Base-by-base conservation (phyloP, 345 rosid genomes). In the Camelina hispida region DNA sequence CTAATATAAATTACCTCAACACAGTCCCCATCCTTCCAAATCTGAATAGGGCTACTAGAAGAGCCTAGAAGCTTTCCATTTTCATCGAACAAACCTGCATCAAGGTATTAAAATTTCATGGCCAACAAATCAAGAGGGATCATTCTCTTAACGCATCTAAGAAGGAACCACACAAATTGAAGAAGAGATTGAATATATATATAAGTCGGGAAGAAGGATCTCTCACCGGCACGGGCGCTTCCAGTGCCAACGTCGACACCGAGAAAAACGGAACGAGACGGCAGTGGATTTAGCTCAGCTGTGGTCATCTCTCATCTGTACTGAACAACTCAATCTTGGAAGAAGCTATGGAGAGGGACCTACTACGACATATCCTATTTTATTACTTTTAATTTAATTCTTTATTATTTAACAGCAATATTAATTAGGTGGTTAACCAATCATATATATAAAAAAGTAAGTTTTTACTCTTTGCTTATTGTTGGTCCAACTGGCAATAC, bases 231-330 rank as follows among this genome's bases (percentile, higher is more conserved):
- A 62, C 97, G 93, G 34, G 97, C 97, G 73, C 98, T 94, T 78
- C 97, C 95, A 35, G 97, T 94, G 79, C 98, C 98, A 37, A 92
- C 97, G 81, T 94, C 98, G 18, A 94, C 89, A 37, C 98, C 96
- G 77, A 94, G 95, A 78, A 88, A 90, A 66, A 87, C 73, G 57
- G 88, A 68, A 60, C 91, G 86, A 53, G 66, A 80, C 14, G 85
- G 73, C 0, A 64, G 5, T 9, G 84, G 57, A 38, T 13, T 56
- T 28, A 83, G 1, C 66, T 76, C 40, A 25, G 82, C 38, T 81
- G 84, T 56, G 74, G 88, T 67, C 93, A 89, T 74, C n/a, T 28
- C 30, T 28, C 30, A 28, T 28, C 30, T 28, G 3, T 20, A 20
- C 22, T 20, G 30, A 28, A 25, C 28, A 25, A 23, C 25, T 23